Evolutionary conservation across 495 filamentous ascomycete genomes (phyloP).

Genomic region (Penicillium argentinense): DNA sequence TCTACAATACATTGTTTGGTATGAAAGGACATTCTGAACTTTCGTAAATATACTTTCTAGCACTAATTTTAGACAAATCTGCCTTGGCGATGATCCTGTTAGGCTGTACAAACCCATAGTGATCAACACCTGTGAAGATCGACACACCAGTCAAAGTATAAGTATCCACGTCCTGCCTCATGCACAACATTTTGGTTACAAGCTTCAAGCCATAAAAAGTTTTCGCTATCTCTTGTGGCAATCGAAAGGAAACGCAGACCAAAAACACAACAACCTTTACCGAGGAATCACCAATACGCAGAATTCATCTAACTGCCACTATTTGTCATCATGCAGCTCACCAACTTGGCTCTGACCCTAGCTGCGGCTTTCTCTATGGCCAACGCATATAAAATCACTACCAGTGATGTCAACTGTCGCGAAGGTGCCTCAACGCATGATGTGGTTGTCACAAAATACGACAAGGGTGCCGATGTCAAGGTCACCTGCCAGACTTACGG

Average conservation of each 20-base stretch:
- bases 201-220: not conserved
- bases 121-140: conserved; percentile 7
- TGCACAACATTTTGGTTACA: conserved; percentile 1
- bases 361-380: conserved; percentile 14
- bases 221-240: not conserved
- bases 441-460: conserved; percentile 8
- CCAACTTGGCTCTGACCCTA: conserved; percentile 12
- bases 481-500: conserved; percentile 15
- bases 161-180: conserved; percentile 1
- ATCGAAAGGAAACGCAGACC: not conserved
- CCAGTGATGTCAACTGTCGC: conserved; percentile 9
- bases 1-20: not conserved
- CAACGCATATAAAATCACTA: conserved; percentile 12
- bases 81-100: not conserved
- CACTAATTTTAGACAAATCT: conserved; percentile 8
- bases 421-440: conserved; percentile 11
- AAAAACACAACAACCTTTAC: not conserved
- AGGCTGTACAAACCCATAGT: not conserved
- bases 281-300: not conserved
- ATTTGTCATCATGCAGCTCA: conserved; percentile 12
- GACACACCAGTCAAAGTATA: conserved; percentile 4
- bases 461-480: conserved; percentile 7
- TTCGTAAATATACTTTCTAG: not conserved
- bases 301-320: not conserved
- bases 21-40: not conserved